A percentile compares a stretch with the other conserved stretches of the same genome.
phyloP scores from a whole-genome alignment of 768 basidiomycete species.

The Amanita rimosa region DNA sequence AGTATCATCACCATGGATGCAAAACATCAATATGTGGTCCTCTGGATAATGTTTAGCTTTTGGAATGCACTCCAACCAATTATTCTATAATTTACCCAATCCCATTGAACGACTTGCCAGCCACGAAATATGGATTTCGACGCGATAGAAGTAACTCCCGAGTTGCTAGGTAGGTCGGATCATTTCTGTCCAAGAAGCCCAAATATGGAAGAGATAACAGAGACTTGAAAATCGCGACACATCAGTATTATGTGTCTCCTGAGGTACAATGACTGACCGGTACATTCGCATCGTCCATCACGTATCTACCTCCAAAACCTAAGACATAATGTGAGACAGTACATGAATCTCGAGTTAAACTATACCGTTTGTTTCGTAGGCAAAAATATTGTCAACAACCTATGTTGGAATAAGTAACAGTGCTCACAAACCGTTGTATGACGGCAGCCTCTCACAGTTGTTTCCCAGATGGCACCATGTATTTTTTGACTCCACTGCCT shows the following conservation, averaged over 20 bases:
- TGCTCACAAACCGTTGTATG: neutral
- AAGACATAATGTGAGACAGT: neutral
- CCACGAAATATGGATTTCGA: slow-evolving; percentile 60
- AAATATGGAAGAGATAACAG: slow-evolving; percentile 73
- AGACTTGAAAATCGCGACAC: slow-evolving; percentile 30
- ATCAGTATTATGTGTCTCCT: neutral
- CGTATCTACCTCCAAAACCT: slow-evolving; percentile 61
- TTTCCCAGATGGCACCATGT: slow-evolving; percentile 46
- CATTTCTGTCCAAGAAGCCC: slow-evolving; percentile 52
- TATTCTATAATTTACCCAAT: slow-evolving; percentile 38
- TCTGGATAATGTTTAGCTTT: slow-evolving; percentile 20
- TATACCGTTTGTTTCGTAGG: slow-evolving; percentile 67
- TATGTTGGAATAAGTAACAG: slow-evolving; percentile 15
- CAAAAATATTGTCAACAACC: slow-evolving; percentile 57
- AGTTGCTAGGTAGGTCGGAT: slow-evolving; percentile 56
- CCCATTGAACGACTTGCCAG: slow-evolving; percentile 53
- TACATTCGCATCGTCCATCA: slow-evolving; percentile 84
- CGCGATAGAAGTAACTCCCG: slow-evolving; percentile 48
- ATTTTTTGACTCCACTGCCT: slow-evolving; percentile 48
- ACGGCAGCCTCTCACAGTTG: slow-evolving; percentile 35
- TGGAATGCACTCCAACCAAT: neutral
- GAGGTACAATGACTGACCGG: slow-evolving; percentile 35
- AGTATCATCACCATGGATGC: slow-evolving; percentile 54
- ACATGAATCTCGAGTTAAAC: neutral
- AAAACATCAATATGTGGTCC: slow-evolving; percentile 66